Evolutionary conservation across 805 yeast species (phyloP).

Genomic region (Starmerella kuoi): DNA sequence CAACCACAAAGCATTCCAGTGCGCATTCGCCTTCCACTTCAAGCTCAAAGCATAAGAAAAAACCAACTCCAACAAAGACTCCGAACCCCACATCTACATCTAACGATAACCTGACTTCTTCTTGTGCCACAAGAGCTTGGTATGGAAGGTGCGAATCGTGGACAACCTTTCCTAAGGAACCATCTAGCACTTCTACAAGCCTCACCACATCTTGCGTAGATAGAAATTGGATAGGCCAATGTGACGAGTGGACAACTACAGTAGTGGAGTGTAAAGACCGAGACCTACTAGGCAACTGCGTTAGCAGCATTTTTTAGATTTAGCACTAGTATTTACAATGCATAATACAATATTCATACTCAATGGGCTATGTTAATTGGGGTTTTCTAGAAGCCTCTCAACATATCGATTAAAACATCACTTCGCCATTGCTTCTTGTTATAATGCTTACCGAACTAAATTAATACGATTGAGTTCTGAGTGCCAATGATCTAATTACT

Average conservation of each 20-base stretch:
- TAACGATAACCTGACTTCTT: constrained; percentile 2
- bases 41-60: neutral
- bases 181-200: neutral
- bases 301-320: no score
- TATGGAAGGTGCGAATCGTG: constrained; percentile 22
- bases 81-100: neutral
- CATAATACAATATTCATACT: no score
- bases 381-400: no score
- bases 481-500: no score
- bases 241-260: constrained; percentile 7
- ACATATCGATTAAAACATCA: no score
- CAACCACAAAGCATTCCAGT: constrained; percentile 5
- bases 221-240: constrained; percentile 10
- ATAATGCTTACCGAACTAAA: no score
- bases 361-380: no score
- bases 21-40: neutral
- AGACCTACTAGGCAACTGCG: no score
- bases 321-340: no score
- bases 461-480: no score
- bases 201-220: constrained; percentile 5
- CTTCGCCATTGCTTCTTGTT: no score
- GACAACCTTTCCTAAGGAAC: constrained; percentile 8
- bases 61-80: neutral
- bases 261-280: no score
- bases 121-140: constrained; percentile 21